A percentile compares a stretch with the other conserved stretches of the same genome.
Conservation (phyloP, 345 rosid species). For the rapeseed (Brassica napus) region Da-Ae NC_063441.1:6086501-6087000, state of each 20-base stretch:
- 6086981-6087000: not conserved
- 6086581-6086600: constrained; percentile 49
- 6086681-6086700: constrained; percentile 39
- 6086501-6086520: constrained; percentile 27
- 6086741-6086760: constrained; percentile 60
- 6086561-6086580: constrained; percentile 55
- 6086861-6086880: constrained; percentile 83
- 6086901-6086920: constrained; percentile 74
- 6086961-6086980: constrained; percentile 58
- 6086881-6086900: constrained; percentile 96
- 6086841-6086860: constrained; percentile 62
- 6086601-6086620: constrained; percentile 72
- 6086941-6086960: constrained; percentile 92
- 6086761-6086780: constrained; percentile 78
- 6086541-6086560: constrained; percentile 31
- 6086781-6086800: constrained; percentile 83
- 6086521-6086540: constrained; percentile 22
- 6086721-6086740: constrained; percentile 47
- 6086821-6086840: constrained; percentile 70
- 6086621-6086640: constrained; percentile 61
- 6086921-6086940: constrained; percentile 80
- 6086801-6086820: constrained; percentile 77
- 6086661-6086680: constrained; percentile 28
- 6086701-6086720: constrained; percentile 34
- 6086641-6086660: constrained; percentile 47